Evolutionary conservation across 139 green algal genomes (phyloP).

Genomic region (Raphidocelis subcapitata): DNA sequence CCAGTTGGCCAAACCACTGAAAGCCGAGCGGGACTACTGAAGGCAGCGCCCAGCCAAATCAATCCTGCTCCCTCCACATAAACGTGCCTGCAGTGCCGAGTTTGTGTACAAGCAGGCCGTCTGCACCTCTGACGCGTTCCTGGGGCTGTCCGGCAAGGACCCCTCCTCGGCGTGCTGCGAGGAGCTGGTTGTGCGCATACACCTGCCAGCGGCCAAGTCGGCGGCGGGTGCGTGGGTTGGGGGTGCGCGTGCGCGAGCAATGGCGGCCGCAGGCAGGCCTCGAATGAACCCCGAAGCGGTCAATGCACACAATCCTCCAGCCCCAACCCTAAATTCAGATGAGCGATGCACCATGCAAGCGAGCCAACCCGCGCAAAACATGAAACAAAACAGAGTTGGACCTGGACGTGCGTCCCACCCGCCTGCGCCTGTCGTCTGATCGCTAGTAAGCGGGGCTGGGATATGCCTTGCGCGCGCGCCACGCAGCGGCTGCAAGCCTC

Average conservation of each 20-base stretch:
- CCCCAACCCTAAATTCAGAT: not conserved
- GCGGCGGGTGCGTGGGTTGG: constrained; percentile 31
- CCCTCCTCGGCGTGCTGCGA: constrained; percentile 62
- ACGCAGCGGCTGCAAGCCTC: not conserved
- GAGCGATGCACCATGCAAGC: not conserved
- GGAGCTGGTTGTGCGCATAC: constrained; percentile 56
- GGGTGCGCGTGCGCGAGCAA: not conserved
- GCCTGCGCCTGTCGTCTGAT: constrained; percentile 44
- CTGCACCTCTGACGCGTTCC: constrained; percentile 59
- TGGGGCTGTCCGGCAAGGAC: constrained; percentile 73
- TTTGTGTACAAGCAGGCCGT: constrained; percentile 78
- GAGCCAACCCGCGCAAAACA: not conserved
- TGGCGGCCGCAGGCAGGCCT: not conserved
- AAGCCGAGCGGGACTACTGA: too few relatives aligned
- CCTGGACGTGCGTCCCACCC: constrained; percentile 50
- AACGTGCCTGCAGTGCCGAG: constrained; percentile 53
- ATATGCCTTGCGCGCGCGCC: not conserved
- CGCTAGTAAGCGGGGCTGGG: constrained; percentile 40
- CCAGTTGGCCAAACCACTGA: too few relatives aligned
- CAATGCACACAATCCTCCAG: not conserved
- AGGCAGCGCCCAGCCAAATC: too few relatives aligned
- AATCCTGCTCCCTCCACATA: too few relatives aligned
- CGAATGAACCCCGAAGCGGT: not conserved
- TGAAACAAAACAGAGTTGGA: constrained; percentile 50
- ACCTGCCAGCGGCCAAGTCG: constrained; percentile 43